phyloP scores from a whole-genome alignment of 768 basidiomycete genomes.

The Termitomyces sp. region DNA sequence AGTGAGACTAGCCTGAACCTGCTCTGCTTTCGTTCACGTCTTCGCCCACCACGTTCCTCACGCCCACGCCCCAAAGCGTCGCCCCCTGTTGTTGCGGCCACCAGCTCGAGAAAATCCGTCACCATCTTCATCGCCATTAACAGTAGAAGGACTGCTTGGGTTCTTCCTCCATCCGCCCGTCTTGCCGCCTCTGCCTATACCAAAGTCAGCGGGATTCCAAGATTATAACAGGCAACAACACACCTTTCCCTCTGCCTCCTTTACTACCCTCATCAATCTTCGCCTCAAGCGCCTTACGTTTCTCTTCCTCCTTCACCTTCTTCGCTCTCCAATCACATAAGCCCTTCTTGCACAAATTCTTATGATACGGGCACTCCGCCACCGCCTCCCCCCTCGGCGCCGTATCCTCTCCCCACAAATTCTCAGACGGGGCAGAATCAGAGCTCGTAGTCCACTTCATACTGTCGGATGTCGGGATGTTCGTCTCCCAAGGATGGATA shows the following conservation, averaged over 20 bases:
- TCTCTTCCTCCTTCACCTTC: conserved; percentile 25
- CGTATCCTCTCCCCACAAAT: conserved; percentile 27
- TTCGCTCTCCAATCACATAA: conserved; percentile 33
- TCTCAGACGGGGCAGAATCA: conserved; percentile 11
- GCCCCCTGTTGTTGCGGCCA: conserved; percentile 4
- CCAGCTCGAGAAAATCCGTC: conserved; percentile 11
- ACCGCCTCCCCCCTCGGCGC: conserved; percentile 8
- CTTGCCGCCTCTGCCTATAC: conserved; percentile 5
- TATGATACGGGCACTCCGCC: conserved; percentile 30
- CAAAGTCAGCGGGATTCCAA: not conserved
- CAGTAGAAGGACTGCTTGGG: conserved; percentile 7
- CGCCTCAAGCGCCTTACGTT: not conserved
- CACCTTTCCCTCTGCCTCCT: conserved; percentile 6
- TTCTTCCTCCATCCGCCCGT: conserved; percentile 15
- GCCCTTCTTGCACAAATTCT: conserved; percentile 34
- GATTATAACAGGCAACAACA: not conserved
- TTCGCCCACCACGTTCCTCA: not conserved
- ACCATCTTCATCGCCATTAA: not conserved
- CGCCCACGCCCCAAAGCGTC: not conserved
- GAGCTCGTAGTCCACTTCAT: not conserved
- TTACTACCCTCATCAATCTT: conserved; percentile 3
- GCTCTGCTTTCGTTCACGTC: not conserved
- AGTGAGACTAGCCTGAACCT: not conserved
- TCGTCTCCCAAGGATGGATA: conserved; percentile 24
- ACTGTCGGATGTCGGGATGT: conserved; percentile 2